Evolutionary conservation across 192 early-diverging fungal species (phyloP), one percentile per base, ranked within the genome.

Genomic region (Coemansia erecta): DNA sequence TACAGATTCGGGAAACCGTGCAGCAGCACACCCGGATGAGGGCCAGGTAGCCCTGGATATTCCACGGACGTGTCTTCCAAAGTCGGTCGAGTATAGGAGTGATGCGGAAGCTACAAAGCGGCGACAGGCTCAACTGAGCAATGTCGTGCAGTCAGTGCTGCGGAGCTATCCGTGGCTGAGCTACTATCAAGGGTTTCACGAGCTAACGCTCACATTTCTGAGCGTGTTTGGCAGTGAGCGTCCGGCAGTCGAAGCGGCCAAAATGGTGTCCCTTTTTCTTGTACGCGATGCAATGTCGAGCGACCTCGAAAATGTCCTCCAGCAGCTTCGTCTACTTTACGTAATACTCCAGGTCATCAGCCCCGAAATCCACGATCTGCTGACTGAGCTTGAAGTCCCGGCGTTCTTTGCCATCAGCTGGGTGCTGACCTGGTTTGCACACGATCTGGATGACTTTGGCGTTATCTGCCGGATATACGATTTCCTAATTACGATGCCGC

Each of bases 361-460:
- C 39, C 77, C 77, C 14, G 52, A 64, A 5, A 51, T 81, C 11
- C 67, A 77, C 41, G 54, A 14, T 13, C 11, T 77, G 54, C 65
- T 81, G 48, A 45, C 28, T 0, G 66, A 68, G 24, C 60, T 77
- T 26, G 74, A 80, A 26, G 72, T 89, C 18, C 80, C 83, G 48
- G 85, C 87, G 22, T 86, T 82, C 50, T 90, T 88, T 64, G 85
- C 82, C 26, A 71, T 90, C 43, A 85, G 84, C 55, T 89, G 86
- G 86, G 71, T 88, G 53, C 58, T 89, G 44, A 89, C 89, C n/a
- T 90, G 89, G 89, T 87, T 83, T 58, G 83, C 81, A 22, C 89
- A 90, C 58, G 82, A 89, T 53, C 18, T 90, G n/a, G 65, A 70
- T 23, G 67, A 75, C 37, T 75, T 81, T 37, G 47, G 64, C 26